Evolutionary conservation across 75 land plant species (phyloP).

Genomic region (Cryptomeria japonica): DNA sequence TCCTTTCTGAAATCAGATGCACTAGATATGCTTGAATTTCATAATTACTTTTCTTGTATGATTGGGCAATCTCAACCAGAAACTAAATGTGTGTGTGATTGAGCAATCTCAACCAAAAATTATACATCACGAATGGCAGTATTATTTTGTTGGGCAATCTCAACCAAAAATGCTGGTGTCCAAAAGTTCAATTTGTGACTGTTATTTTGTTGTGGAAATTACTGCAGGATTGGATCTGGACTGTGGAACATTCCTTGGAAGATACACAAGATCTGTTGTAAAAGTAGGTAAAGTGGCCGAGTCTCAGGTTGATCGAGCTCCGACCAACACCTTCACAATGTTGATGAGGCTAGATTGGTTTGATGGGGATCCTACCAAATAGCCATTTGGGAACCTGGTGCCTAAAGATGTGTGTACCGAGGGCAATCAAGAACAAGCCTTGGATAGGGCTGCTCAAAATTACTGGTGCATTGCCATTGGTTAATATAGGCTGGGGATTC

Average conservation of each 20-base stretch:
- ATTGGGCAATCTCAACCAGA: no score
- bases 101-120: no score
- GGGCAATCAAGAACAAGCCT: no score
- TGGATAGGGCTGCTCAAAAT: conserved; percentile 87
- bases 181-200: neutral
- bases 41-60: no score
- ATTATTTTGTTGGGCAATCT: no score
- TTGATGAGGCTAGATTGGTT: conserved; percentile 92
- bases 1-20: no score
- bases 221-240: conserved; percentile 17
- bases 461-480: conserved; percentile 34
- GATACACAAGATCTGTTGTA: conserved; percentile 54
- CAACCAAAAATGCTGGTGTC: neutral
- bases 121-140: no score
- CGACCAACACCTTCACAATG: conserved; percentile 56
- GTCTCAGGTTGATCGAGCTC: conserved; percentile 49
- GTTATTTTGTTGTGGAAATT: no score
- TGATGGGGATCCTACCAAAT: conserved; percentile 76
- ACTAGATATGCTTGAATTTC: no score
- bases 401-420: no score
- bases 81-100: no score
- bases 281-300: conserved; percentile 56
- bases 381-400: no score
- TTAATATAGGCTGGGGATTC: conserved; percentile 14
- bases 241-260: conserved; percentile 67